Conservation (phyloP, 2,329 filamentous ascomycete genomes). For the Hypoxylon sp. region DNA sequence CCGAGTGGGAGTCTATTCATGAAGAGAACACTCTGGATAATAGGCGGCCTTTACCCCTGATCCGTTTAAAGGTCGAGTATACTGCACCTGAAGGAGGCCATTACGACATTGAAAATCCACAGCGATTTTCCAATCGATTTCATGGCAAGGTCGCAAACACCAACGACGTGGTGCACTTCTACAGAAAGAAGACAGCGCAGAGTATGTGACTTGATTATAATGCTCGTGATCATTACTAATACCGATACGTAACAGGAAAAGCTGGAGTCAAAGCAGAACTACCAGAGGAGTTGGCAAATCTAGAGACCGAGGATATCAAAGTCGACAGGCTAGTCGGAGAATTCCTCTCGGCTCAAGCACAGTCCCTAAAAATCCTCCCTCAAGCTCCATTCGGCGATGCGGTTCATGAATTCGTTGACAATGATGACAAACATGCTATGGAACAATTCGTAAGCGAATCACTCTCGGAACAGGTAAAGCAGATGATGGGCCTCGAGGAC, state of each 20-base stretch:
- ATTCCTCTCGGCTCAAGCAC: conserved; percentile 87
- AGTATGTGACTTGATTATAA: conserved; percentile 55
- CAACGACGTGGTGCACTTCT: conserved; percentile 93
- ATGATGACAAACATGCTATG: conserved; percentile 95
- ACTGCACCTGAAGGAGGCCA: conserved; percentile 85
- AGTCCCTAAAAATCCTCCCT: conserved; percentile 92
- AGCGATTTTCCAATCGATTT: conserved; percentile 95
- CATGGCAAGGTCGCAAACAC: conserved; percentile 91
- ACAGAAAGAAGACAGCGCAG: conserved; percentile 83
- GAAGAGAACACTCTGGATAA: conserved; percentile 72
- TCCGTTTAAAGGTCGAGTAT: conserved; percentile 92
- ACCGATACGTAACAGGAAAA: conserved; percentile 45
- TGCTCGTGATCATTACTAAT: conserved; percentile 34
- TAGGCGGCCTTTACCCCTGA: conserved; percentile 80
- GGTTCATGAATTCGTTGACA: conserved; percentile 92
- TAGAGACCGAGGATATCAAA: conserved; percentile 82
- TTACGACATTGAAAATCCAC: conserved; percentile 94
- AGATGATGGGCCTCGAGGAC: conserved; percentile 76
- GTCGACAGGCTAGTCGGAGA: conserved; percentile 91
- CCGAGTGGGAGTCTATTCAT: conserved; percentile 85
- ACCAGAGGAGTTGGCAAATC: conserved; percentile 74
- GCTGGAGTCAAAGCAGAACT: conserved; percentile 67
- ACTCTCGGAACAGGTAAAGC: conserved; percentile 77
- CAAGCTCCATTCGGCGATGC: conserved; percentile 95
- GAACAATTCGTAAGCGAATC: conserved; percentile 83